Base-by-base conservation (phyloP, 805 yeast genomes). In the Sugiyamaella americana region DNA sequence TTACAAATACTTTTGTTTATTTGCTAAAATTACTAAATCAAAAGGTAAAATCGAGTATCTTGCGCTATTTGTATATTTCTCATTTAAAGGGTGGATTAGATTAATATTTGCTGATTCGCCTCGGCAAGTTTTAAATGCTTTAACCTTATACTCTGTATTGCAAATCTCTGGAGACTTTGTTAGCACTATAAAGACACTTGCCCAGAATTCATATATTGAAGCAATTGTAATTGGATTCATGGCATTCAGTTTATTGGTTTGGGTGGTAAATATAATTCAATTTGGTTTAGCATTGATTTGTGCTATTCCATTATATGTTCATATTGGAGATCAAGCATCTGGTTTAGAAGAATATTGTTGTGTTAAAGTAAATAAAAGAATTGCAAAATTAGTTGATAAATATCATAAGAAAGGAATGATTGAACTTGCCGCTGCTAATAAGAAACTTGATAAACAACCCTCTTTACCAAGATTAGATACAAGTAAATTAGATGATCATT, bases 21-120 rank as follows among this genome's bases (percentile, higher is more conserved):
- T 81, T 60, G 77, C 82, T 55, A 74, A 75, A 51, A 81, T 87
- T 40, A 78, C 85, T 24, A 74, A 72, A 35, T 85, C 81, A n/a
- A 68, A 77, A 35, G 72, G 72, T 18, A 73, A 75, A 35, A 76
- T 76, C 54, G 93, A 86, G 54, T 80, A 82, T 73, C 62, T 80
- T 43, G 76, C 87, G 6, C 77, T 87, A 51, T 75, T 75, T 53
- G 73, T 80, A 2, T 85, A 78, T 63, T 76, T 76, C 52, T 80
- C 84, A 41, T 67, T 83, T 44, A 81, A 83, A 55, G 76, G 77
- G 44, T 82, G 78, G 53, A 56, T 84, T 11, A 67, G 77, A 39
- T 73, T 87, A 54, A 56, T 87, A 6, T 67, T 85, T 39, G 88
- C 95, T 0, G 95, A 87, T 55, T 74, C 88, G 16, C 96, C 96